These are phyloP conservation scores for Jatropha podagrica DNA, from an alignment of 441 rosid genomes.

Conservation along the genomic window DNA sequence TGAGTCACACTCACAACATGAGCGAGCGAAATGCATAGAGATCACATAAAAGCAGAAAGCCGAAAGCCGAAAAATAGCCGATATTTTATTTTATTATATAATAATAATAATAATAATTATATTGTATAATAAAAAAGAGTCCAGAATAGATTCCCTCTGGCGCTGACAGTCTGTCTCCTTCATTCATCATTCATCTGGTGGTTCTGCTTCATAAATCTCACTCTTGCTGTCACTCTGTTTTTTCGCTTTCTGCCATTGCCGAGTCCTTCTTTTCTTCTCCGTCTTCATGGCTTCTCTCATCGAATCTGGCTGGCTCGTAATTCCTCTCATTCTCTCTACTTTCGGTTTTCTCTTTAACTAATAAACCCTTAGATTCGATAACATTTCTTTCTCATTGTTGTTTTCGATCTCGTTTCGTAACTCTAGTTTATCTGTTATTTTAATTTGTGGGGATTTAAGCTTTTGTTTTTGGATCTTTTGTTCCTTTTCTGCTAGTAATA, in stretches of 20 bases:
- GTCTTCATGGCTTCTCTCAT: constrained; percentile 53
- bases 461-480: neutral
- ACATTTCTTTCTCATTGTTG: neutral
- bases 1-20: too few species aligned
- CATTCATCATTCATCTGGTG: constrained; percentile 30
- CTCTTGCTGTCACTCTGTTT: neutral
- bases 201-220: constrained; percentile 11
- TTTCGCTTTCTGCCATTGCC: neutral
- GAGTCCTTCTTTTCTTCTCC: neutral
- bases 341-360: constrained; percentile 1
- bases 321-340: neutral
- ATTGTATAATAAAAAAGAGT: too few species aligned
- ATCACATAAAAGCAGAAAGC: too few species aligned
- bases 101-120: too few species aligned
- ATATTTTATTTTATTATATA: too few species aligned
- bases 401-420: neutral
- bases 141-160: constrained; percentile 31
- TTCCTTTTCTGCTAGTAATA: too few species aligned
- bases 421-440: constrained; percentile 2
- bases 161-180: constrained; percentile 38
- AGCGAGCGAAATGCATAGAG: too few species aligned
- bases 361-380: neutral
- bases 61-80: too few species aligned
- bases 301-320: constrained; percentile 92
- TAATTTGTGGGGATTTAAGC: neutral